These are phyloP conservation scores for Raphanus raphanistrum DNA, from an alignment of 345 rosid genomes.

Conservation along the genomic window DNA sequence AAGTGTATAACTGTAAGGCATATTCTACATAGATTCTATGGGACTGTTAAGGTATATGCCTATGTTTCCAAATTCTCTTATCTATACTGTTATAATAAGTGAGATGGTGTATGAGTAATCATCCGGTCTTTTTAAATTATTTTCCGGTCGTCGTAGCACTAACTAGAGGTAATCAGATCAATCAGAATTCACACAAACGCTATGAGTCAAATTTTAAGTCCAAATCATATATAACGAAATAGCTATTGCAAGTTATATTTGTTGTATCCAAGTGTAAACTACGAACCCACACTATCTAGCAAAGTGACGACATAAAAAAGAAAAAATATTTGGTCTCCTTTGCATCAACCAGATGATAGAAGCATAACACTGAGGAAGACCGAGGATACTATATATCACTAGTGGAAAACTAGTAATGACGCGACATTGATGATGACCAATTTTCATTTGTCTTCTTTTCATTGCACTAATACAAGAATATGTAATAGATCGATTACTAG, in stretches of 20 bases:
- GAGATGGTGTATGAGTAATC: background rate
- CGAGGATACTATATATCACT: slow-evolving; percentile 17
- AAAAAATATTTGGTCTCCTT: background rate
- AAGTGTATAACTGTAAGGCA: slow-evolving; percentile 16
- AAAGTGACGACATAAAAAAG: slow-evolving; percentile 24
- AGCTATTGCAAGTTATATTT: background rate
- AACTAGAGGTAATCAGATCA: background rate
- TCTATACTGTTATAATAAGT: background rate
- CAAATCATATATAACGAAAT: background rate
- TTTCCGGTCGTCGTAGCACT: background rate
- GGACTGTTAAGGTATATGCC: background rate
- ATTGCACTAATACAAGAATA: slow-evolving; percentile 7
- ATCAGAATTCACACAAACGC: background rate
- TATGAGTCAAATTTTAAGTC: background rate
- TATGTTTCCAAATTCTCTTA: slow-evolving; percentile 8
- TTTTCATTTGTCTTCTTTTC: slow-evolving; percentile 23
- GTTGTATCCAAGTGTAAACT: background rate
- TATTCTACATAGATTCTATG: slow-evolving; percentile 28
- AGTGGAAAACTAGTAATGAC: slow-evolving; percentile 37
- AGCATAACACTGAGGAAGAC: slow-evolving; percentile 15
- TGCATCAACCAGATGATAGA: slow-evolving; percentile 12
- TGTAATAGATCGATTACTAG: slow-evolving; percentile 19
- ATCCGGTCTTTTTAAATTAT: background rate
- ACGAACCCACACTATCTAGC: slow-evolving; percentile 7
- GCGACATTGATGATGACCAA: too few relatives aligned